A percentile compares a stretch with the other conserved stretches of the same genome.
Conservation (phyloP, 2,329 filamentous ascomycete species). For the Trichophyton verrucosum region DNA sequence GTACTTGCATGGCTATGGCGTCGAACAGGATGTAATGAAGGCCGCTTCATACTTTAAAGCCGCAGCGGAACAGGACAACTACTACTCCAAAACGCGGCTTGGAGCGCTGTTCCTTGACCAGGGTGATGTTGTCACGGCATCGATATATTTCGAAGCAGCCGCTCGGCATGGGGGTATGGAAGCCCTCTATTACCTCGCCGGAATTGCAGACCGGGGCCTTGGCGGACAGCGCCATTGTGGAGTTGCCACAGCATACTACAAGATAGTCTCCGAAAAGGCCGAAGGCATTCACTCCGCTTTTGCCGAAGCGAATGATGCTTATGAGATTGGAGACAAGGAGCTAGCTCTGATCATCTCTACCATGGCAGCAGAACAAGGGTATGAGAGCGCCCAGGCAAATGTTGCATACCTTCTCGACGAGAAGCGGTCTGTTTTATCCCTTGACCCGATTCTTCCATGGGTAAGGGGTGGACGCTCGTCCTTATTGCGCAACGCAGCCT, state of each 20-base stretch:
- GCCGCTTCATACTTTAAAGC: conserved; percentile 66
- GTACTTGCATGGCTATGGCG: conserved; percentile 65
- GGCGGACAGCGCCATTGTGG: conserved; percentile 68
- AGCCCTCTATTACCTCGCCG: conserved; percentile 82
- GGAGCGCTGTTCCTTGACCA: conserved; percentile 79
- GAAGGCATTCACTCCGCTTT: conserved; percentile 66
- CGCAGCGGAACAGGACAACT: conserved; percentile 69
- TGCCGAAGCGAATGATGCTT: conserved; percentile 70
- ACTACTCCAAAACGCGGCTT: conserved; percentile 68
- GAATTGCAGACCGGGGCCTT: conserved; percentile 69
- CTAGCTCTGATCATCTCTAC: conserved; percentile 69
- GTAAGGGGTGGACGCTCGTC: conserved; percentile 30
- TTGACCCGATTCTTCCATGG: conserved; percentile 43
- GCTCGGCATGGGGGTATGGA: conserved; percentile 73
- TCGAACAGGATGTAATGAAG: conserved; percentile 54
- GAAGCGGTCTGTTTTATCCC: conserved; percentile 47
- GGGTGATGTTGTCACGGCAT: conserved; percentile 67
- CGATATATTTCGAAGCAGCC: conserved; percentile 77
- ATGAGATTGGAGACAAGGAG: conserved; percentile 65
- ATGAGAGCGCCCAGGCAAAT: conserved; percentile 79
- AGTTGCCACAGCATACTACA: conserved; percentile 70
- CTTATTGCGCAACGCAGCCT: conserved; percentile 44
- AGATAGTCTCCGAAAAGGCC: conserved; percentile 60
- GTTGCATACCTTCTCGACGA: conserved; percentile 78
- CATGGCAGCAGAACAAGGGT: conserved; percentile 84